Percentiles rank a stretch among this genome's conserved stretches.
phyloP scores from a whole-genome alignment of 345 rosid genomes.

The Sisymbrium altissimum region DNA sequence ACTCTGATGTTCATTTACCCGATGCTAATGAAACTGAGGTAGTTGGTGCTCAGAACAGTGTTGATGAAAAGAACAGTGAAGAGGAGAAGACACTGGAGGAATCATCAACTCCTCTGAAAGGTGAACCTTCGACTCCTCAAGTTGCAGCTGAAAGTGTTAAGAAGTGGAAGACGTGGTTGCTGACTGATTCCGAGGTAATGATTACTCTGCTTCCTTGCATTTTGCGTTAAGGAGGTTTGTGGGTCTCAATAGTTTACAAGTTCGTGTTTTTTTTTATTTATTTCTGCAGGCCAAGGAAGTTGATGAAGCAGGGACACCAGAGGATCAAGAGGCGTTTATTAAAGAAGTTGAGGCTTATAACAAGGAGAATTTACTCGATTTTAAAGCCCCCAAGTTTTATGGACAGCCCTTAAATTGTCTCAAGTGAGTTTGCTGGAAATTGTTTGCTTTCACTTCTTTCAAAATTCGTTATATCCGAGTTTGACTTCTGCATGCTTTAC shows the following conservation, averaged over 20 bases:
- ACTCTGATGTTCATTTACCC: constrained; percentile 39
- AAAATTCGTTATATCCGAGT: neutral
- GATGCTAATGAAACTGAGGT: constrained; percentile 33
- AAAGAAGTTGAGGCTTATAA: constrained; percentile 70
- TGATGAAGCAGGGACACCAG: constrained; percentile 64
- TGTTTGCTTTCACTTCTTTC: neutral
- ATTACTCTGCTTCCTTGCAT: neutral
- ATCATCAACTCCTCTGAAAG: constrained; percentile 30
- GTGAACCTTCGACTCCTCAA: constrained; percentile 32
- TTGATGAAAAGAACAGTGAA: constrained; percentile 11
- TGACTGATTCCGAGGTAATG: constrained; percentile 58
- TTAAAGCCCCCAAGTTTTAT: constrained; percentile 89
- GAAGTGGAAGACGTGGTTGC: constrained; percentile 62
- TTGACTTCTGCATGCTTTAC: constrained; percentile 16
- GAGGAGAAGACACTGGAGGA: constrained; percentile 4
- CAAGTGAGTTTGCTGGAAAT: constrained; percentile 48
- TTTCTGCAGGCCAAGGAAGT: constrained; percentile 51
- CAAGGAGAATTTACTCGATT: constrained; percentile 60
- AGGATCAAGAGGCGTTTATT: constrained; percentile 70
- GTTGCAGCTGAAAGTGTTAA: constrained; percentile 37
- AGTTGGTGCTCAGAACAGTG: neutral
- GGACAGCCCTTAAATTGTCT: constrained; percentile 87
- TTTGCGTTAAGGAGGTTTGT: no score
- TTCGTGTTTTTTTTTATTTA: neutral
- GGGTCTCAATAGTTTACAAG: no score